phyloP scores from a whole-genome alignment of 306 rosid species.

The Cucumis hystrix region DNA sequence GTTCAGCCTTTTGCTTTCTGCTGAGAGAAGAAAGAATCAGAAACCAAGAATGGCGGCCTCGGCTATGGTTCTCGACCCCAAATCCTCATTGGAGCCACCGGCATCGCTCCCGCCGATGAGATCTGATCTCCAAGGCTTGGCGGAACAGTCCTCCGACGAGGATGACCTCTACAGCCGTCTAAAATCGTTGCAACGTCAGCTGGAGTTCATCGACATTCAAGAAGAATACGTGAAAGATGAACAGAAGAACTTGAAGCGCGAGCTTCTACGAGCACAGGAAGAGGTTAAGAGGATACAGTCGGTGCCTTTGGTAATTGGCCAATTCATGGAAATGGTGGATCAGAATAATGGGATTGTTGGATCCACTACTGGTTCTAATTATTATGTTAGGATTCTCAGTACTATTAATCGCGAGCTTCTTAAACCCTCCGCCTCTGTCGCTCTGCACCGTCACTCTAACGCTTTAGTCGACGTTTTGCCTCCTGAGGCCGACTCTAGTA shows the following conservation, averaged over 20 bases:
- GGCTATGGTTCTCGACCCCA: constrained; percentile 61
- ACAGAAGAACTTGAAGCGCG: constrained; percentile 92
- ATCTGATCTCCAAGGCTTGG: constrained; percentile 37
- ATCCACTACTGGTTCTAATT: constrained; percentile 96
- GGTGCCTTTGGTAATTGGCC: constrained; percentile 91
- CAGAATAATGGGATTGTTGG: constrained; percentile 92
- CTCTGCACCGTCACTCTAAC: constrained; percentile 92
- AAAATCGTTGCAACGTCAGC: constrained; percentile 65
- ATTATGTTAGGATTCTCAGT: constrained; percentile 83
- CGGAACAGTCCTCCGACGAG: constrained; percentile 37
- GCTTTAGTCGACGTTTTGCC: constrained; percentile 96
- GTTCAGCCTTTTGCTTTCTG: not conserved
- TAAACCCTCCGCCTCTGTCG: constrained; percentile 92
- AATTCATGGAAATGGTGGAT: constrained; percentile 99
- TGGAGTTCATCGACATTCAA: constrained; percentile 85
- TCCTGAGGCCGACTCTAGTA: constrained; percentile 96
- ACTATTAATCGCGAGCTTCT: constrained; percentile 88
- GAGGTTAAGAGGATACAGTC: constrained; percentile 98
- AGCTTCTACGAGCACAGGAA: constrained; percentile 88
- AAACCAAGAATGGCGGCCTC: constrained; percentile 56
- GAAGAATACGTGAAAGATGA: constrained; percentile 92
- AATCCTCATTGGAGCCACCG: constrained; percentile 55
- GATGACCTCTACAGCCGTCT: constrained; percentile 82
- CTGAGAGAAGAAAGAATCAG: not conserved
- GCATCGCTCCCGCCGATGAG: constrained; percentile 36